Conservation (phyloP, 371 early-diverging fungal species). For the Rhizopus arrhizus region DNA sequence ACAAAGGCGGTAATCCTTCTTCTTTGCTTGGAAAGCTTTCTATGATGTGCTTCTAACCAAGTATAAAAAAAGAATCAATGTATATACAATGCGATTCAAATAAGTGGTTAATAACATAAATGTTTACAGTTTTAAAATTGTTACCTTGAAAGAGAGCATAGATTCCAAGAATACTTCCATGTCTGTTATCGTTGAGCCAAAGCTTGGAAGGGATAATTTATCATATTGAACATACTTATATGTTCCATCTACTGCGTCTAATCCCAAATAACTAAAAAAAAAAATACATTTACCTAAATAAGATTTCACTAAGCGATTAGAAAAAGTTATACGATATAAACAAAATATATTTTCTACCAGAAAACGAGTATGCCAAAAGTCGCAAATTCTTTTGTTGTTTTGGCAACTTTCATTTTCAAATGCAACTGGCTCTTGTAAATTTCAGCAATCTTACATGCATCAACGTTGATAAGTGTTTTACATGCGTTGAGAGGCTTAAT, state of each 20-base stretch:
- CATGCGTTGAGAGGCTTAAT: conserved; percentile 7
- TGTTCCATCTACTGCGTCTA: conserved; percentile 7
- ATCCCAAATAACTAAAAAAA: conserved; percentile 7
- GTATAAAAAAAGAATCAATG: neutral
- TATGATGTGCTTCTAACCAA: conserved; percentile 1
- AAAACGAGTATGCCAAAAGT: neutral
- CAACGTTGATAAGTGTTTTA: conserved; percentile 4
- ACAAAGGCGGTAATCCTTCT: neutral
- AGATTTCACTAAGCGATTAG: conserved; percentile 4
- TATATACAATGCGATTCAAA: conserved; percentile 7
- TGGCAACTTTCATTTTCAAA: conserved; percentile 18
- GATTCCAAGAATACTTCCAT: conserved; percentile 12
- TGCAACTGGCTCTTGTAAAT: conserved; percentile 17
- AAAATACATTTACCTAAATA: conserved; percentile 8
- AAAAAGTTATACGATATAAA: conserved; percentile 7
- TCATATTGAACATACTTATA: conserved; percentile 4
- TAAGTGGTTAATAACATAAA: conserved; percentile 2
- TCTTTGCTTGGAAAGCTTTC: conserved; percentile 11
- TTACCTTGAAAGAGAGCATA: conserved; percentile 12
- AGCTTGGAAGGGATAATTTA: conserved; percentile 7
- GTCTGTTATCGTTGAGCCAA: conserved; percentile 6
- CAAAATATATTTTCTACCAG: conserved; percentile 13
- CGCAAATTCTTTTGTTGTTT: conserved; percentile 8
- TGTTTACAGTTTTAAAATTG: conserved; percentile 3
- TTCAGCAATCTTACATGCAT: conserved; percentile 14